phyloP scores from a whole-genome alignment of 2,329 filamentous ascomycete genomes.

The Bretziella fagacearum region DNA sequence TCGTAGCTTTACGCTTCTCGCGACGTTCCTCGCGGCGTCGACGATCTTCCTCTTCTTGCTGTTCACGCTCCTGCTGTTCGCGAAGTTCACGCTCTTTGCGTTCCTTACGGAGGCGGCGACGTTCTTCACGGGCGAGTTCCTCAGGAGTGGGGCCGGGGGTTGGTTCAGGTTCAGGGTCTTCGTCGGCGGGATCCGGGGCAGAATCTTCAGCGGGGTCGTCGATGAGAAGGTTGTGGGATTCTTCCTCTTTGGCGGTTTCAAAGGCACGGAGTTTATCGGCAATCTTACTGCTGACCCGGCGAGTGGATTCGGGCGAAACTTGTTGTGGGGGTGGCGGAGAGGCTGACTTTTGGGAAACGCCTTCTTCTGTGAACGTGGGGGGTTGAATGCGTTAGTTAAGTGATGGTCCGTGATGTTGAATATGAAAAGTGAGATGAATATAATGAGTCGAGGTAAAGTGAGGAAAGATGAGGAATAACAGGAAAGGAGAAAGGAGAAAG shows the following conservation, averaged over 20 bases:
- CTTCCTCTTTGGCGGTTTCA: slow-evolving; percentile 29
- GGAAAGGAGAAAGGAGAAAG: background rate
- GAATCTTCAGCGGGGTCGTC: slow-evolving; percentile 4
- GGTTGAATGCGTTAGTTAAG: background rate
- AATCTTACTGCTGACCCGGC: slow-evolving; percentile 28
- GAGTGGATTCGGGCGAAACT: background rate
- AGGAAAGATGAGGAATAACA: background rate
- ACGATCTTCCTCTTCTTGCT: slow-evolving; percentile 7
- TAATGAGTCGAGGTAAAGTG: background rate
- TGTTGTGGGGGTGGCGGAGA: slow-evolving; percentile 5
- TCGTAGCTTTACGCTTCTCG: slow-evolving; percentile 4
- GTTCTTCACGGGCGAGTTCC: slow-evolving; percentile 11
- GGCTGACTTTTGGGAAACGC: slow-evolving; percentile 3
- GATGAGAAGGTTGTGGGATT: slow-evolving; percentile 21
- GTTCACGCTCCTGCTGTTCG: slow-evolving; percentile 9
- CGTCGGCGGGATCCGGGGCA: background rate
- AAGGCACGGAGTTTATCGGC: slow-evolving; percentile 41
- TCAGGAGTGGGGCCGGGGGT: background rate
- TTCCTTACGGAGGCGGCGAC: slow-evolving; percentile 12
- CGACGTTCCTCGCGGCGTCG: slow-evolving; percentile 7
- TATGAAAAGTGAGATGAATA: background rate
- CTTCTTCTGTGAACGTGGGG: slow-evolving; percentile 4
- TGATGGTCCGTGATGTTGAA: background rate
- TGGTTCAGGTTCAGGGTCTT: background rate
- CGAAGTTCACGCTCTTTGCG: slow-evolving; percentile 7